These are phyloP conservation scores for Leishmania tarentolae DNA, from an alignment of 208 protist species.

Conservation along the genomic window DNA sequence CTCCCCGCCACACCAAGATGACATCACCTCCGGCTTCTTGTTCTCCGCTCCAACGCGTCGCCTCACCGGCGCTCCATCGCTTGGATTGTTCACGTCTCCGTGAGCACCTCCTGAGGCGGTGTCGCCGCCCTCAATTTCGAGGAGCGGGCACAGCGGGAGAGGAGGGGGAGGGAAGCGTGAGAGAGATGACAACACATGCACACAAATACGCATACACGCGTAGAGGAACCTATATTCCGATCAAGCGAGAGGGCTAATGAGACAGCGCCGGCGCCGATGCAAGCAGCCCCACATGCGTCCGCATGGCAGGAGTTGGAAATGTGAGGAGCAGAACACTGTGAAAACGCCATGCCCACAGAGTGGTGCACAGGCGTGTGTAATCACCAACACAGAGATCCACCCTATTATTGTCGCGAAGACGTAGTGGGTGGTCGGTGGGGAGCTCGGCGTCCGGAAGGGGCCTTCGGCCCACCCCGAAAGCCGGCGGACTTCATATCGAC, in stretches of 20 bases:
- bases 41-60: not conserved
- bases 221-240: not conserved
- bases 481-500: not conserved
- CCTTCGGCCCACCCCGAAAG: not conserved
- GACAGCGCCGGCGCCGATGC: not conserved
- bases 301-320: not conserved
- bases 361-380: not conserved
- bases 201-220: not conserved
- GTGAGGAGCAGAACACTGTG: not conserved
- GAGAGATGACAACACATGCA: no score
- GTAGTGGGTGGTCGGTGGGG: not conserved
- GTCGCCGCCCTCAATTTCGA: not conserved
- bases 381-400: not conserved
- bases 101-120: not conserved
- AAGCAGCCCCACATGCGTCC: not conserved
- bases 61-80: not conserved
- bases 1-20: not conserved
- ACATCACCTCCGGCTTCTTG: not conserved
- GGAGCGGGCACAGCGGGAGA: not conserved
- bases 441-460: not conserved
- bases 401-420: not conserved
- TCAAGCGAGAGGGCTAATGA: not conserved
- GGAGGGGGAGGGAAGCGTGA: not conserved
- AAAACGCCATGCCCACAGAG: not conserved
- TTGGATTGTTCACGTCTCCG: not conserved